Conservation (phyloP, 2,329 filamentous ascomycete species). For the Beauveria brongniartii region DNA sequence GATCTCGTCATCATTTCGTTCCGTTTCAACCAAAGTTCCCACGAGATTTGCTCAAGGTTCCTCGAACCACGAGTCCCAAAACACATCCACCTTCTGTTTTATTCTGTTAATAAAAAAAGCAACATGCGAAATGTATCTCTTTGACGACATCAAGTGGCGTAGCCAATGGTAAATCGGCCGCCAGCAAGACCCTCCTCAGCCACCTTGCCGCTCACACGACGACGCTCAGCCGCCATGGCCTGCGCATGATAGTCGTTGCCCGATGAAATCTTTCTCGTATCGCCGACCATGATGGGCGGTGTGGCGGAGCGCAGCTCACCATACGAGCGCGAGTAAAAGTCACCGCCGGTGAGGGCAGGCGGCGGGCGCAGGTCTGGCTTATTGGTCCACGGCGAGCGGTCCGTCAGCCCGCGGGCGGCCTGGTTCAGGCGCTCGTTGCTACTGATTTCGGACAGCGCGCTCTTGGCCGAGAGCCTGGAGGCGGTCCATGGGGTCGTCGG, state of each 20-base stretch:
- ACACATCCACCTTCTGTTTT: not conserved
- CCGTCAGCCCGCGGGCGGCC: constrained; percentile 36
- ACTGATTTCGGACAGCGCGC: constrained; percentile 37
- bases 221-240: constrained; percentile 30
- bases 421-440: constrained; percentile 36
- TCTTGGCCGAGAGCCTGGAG: constrained; percentile 12
- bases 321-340: constrained; percentile 50
- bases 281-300: constrained; percentile 45
- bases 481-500: constrained; percentile 13
- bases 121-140: not conserved
- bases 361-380: constrained; percentile 22
- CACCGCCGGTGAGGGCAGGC: constrained; percentile 42
- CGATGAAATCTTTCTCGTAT: constrained; percentile 46
- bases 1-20: constrained; percentile 7
- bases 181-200: constrained; percentile 60
- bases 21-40: constrained; percentile 7
- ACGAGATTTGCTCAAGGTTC: not conserved
- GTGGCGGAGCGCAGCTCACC: constrained; percentile 47
- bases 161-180: constrained; percentile 7
- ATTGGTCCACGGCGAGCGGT: constrained; percentile 19
- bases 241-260: constrained; percentile 46
- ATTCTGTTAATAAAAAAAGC: not conserved
- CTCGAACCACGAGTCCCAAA: not conserved
- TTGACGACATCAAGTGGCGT: not conserved
- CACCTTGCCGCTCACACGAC: constrained; percentile 65